Percentiles rank a stretch among this genome's conserved stretches.
These are phyloP conservation scores for Cylindrotheca fusiformis DNA, from an alignment of 108 stramenopile species.

Conservation along the genomic window DNA sequence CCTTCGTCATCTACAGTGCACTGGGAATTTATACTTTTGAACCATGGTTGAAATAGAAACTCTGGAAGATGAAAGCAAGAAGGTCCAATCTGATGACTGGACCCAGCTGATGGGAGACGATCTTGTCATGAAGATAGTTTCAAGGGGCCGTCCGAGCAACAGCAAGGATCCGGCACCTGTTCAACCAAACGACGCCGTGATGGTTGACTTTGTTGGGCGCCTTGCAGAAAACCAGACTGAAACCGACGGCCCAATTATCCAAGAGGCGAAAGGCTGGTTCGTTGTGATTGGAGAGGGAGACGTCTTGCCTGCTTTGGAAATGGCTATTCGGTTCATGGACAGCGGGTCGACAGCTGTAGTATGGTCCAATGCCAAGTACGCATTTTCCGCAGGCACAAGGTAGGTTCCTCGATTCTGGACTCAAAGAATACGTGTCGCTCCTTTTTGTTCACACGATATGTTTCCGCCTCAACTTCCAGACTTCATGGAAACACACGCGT, in stretches of 20 bases:
- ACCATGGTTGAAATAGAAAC: constrained; percentile 1
- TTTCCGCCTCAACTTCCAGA: not conserved
- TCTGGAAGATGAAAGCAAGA: constrained; percentile 9
- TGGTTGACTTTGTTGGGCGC: constrained; percentile 42
- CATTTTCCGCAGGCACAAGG: constrained; percentile 37
- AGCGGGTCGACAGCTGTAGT: constrained; percentile 40
- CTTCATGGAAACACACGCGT: constrained; percentile 14
- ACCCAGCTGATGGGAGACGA: constrained; percentile 52
- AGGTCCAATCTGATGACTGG: constrained; percentile 22
- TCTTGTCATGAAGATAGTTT: constrained; percentile 42
- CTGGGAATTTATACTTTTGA: too few species aligned
- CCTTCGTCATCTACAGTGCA: too few species aligned
- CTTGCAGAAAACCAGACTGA: constrained; percentile 21
- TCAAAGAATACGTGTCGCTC: not conserved
- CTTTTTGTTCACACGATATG: not conserved
- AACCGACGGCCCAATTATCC: constrained; percentile 24
- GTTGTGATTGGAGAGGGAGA: constrained; percentile 50
- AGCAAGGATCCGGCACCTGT: constrained; percentile 15
- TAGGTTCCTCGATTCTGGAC: not conserved
- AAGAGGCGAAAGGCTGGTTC: constrained; percentile 36
- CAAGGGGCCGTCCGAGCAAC: constrained; percentile 2
- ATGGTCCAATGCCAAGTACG: constrained; percentile 56
- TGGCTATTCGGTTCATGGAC: constrained; percentile 55
- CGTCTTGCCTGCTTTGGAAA: constrained; percentile 51
- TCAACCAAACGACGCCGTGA: constrained; percentile 41